phyloP scores from a whole-genome alignment of 345 rosid species.

The Aquilaria malaccensis region DNA sequence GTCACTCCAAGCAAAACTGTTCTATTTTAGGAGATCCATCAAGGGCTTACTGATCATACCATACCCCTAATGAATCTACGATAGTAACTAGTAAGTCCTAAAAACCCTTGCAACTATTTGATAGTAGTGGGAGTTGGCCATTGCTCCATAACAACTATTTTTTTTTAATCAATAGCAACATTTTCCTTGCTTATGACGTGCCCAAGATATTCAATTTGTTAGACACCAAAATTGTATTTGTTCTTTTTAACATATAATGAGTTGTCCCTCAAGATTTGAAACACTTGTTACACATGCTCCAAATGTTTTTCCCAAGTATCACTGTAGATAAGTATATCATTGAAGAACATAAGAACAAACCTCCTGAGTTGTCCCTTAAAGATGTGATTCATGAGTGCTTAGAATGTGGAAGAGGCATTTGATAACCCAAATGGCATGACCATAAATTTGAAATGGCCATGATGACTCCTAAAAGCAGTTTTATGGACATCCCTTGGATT shows the following conservation, averaged over 20 bases:
- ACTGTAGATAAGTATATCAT: background rate
- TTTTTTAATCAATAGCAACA: background rate
- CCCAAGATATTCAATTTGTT: background rate
- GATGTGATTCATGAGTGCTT: background rate
- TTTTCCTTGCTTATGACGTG: background rate
- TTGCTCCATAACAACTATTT: background rate
- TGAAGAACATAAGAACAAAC: background rate
- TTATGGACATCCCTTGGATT: background rate
- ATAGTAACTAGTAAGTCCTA: background rate
- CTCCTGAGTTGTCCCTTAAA: background rate
- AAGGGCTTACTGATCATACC: background rate
- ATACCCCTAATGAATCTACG: background rate
- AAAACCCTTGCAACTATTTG: background rate
- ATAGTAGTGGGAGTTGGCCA: background rate
- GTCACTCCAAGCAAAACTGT: background rate
- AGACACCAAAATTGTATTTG: background rate
- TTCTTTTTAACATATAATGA: background rate
- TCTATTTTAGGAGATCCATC: background rate
- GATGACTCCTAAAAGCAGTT: background rate
- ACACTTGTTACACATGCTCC: background rate
- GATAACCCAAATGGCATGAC: background rate
- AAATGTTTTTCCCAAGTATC: background rate
- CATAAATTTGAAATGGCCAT: background rate
- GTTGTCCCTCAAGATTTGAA: background rate
- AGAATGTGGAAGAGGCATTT: conserved; percentile 1